These are phyloP conservation scores for Crataegus laevigata DNA, from an alignment of 306 rosid species.

Conservation along the genomic window DNA sequence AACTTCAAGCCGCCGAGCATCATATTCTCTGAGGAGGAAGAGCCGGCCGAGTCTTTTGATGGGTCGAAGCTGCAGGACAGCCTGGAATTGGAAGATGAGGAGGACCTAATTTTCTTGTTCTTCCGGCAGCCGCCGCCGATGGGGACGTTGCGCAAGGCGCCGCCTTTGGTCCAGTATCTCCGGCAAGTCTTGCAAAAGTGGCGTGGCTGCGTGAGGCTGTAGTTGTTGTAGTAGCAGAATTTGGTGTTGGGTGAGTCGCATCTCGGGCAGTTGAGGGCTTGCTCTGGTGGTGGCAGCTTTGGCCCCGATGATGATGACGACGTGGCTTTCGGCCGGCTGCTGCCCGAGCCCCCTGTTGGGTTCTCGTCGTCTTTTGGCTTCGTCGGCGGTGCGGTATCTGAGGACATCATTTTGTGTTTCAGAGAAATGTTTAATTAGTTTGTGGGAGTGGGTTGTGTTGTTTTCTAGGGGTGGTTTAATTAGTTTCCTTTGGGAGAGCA, in stretches of 20 bases:
- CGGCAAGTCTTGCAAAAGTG: slow-evolving; percentile 96
- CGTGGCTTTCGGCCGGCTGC: not conserved
- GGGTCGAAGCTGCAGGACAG: slow-evolving; percentile 40
- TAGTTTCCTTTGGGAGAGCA: slow-evolving; percentile 59
- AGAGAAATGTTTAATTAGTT: not conserved
- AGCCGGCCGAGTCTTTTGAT: slow-evolving; percentile 38
- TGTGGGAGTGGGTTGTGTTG: not conserved
- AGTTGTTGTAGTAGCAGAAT: slow-evolving; percentile 97
- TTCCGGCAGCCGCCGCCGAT: slow-evolving; percentile 93
- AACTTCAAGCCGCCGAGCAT: slow-evolving; percentile 44
- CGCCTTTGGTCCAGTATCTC: slow-evolving; percentile 95
- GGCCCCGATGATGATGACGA: not conserved
- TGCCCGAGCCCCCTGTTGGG: slow-evolving; percentile 20
- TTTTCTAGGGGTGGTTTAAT: slow-evolving; percentile 10
- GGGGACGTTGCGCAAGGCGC: slow-evolving; percentile 85
- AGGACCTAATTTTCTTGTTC: slow-evolving; percentile 63
- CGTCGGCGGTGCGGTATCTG: slow-evolving; percentile 31
- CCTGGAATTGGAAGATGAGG: slow-evolving; percentile 32
- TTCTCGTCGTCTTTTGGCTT: slow-evolving; percentile 26
- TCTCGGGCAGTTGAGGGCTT: slow-evolving; percentile 61
- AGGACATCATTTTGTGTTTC: slow-evolving; percentile 34
- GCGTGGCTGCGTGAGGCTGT: slow-evolving; percentile 89
- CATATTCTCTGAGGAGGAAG: slow-evolving; percentile 33
- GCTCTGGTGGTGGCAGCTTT: slow-evolving; percentile 30
- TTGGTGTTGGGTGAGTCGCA: slow-evolving; percentile 93